A percentile compares a stretch with the other conserved stretches of the same genome.
phyloP scores from a whole-genome alignment of 1,139 yeast species.

The Suhomyces anneliseae region DNA sequence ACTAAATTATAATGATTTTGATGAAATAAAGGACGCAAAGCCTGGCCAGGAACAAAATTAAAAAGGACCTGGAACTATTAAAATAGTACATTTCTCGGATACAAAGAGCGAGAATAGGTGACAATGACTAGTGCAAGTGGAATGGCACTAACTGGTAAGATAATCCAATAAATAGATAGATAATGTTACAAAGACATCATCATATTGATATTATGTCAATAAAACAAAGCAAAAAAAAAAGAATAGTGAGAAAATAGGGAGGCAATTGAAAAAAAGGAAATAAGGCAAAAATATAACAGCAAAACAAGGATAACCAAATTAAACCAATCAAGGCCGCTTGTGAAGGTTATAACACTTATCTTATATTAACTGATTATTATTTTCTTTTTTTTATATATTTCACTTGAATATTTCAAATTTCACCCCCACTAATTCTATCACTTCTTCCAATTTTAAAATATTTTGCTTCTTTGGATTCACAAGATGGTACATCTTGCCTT shows the following conservation, averaged over 20 bases:
- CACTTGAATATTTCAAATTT: too few species aligned
- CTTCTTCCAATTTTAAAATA: too few species aligned
- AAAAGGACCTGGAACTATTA: too few species aligned
- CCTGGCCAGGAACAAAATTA: not conserved
- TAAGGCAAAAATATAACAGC: conserved; percentile 1
- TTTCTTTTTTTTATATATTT: too few species aligned
- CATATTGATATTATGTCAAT: conserved; percentile 1
- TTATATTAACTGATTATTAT: too few species aligned
- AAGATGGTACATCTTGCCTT: conserved; percentile 35
- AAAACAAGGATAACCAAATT: not conserved
- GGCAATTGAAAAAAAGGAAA: conserved; percentile 1
- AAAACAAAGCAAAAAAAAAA: not conserved
- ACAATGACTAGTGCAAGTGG: too few species aligned
- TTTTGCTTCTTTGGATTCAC: conserved; percentile 18
- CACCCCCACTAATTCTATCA: not conserved
- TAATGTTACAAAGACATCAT: not conserved
- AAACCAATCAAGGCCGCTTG: too few species aligned
- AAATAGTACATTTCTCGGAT: too few species aligned
- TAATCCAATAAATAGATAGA: too few species aligned
- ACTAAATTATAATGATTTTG: not conserved
- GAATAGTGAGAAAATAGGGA: not conserved
- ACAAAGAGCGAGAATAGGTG: too few species aligned
- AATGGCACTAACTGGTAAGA: too few species aligned
- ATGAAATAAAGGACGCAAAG: not conserved
- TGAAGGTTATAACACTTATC: too few species aligned